Conservation (phyloP, 768 basidiomycete species). For the Boletus insuetus region DNA sequence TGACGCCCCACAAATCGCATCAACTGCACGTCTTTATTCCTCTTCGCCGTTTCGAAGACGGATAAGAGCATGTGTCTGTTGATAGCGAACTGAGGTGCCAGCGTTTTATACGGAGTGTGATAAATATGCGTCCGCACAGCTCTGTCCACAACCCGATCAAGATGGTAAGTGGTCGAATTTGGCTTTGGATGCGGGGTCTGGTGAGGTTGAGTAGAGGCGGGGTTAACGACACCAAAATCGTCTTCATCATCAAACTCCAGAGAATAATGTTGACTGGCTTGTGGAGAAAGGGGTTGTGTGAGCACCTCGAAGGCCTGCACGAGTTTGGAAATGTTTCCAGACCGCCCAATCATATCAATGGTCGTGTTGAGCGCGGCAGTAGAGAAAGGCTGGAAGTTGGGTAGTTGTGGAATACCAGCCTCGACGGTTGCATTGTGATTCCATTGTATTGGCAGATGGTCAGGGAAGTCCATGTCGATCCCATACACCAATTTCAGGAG, state of each 20-base stretch:
- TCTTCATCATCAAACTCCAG: conserved; percentile 66
- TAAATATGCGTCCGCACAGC: conserved; percentile 35
- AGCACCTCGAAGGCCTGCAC: conserved; percentile 77
- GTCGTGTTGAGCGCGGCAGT: conserved; percentile 70
- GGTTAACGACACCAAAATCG: conserved; percentile 45
- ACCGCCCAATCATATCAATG: conserved; percentile 64
- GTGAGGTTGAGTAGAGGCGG: conserved; percentile 35
- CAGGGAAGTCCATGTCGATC: conserved; percentile 73
- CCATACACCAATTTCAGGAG: conserved; percentile 71
- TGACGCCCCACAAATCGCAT: conserved; percentile 55
- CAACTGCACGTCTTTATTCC: conserved; percentile 54
- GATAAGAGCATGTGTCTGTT: conserved; percentile 57
- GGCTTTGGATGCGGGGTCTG: conserved; percentile 47
- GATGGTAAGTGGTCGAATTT: conserved; percentile 65
- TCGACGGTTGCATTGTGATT: conserved; percentile 2
- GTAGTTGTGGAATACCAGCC: conserved; percentile 10
- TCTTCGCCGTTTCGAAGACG: conserved; percentile 56
- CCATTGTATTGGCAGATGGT: conserved; percentile 47
- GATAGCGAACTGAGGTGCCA: conserved; percentile 52
- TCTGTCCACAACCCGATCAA: conserved; percentile 40
- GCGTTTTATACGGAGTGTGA: conserved; percentile 31
- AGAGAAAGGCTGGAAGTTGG: conserved; percentile 48
- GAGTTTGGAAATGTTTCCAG: conserved; percentile 60
- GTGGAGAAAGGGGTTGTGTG: conserved; percentile 63
- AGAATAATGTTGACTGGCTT: conserved; percentile 42